phyloP scores from a whole-genome alignment of 2,329 filamentous ascomycete genomes.

The Gremmenia infestans region DNA sequence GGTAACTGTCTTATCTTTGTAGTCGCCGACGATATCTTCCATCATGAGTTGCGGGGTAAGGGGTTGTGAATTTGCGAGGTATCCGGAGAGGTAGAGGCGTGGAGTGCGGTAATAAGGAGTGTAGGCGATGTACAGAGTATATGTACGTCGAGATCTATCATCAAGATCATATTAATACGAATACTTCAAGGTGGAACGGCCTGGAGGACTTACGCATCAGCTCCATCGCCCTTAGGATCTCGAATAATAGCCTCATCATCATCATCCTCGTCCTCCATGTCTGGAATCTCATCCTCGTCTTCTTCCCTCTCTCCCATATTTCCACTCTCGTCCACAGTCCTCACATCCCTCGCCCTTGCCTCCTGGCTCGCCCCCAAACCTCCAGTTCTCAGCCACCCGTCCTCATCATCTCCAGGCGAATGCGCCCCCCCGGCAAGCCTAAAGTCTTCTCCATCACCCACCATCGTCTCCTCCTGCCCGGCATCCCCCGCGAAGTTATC shows the following conservation, averaged over 20 bases:
- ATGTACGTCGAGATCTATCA: constrained; percentile 75
- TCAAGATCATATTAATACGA: constrained; percentile 9
- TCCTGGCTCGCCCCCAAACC: constrained; percentile 71
- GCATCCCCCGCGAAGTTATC: constrained; percentile 90
- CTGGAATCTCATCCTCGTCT: constrained; percentile 80
- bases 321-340: constrained; percentile 84
- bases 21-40: constrained; percentile 94
- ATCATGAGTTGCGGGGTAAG: constrained; percentile 84
- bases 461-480: constrained; percentile 79
- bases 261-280: constrained; percentile 97
- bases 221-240: constrained; percentile 46
- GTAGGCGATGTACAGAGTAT: constrained; percentile 98
- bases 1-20: constrained; percentile 98
- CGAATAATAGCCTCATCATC: constrained; percentile 93
- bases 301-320: constrained; percentile 73
- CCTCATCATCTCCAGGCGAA: constrained; percentile 59
- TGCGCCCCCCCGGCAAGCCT: constrained; percentile 39
- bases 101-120: constrained; percentile 95
- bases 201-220: constrained; percentile 25
- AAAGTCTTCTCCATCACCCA: constrained; percentile 70
- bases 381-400: constrained; percentile 89
- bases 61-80: constrained; percentile 72
- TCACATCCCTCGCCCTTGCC: constrained; percentile 72
- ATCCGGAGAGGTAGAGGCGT: constrained; percentile 90
- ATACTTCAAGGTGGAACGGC: not conserved